Evolutionary conservation across 2,329 filamentous ascomycete species (phyloP).

Genomic region (Dactylellina parvicollis): DNA sequence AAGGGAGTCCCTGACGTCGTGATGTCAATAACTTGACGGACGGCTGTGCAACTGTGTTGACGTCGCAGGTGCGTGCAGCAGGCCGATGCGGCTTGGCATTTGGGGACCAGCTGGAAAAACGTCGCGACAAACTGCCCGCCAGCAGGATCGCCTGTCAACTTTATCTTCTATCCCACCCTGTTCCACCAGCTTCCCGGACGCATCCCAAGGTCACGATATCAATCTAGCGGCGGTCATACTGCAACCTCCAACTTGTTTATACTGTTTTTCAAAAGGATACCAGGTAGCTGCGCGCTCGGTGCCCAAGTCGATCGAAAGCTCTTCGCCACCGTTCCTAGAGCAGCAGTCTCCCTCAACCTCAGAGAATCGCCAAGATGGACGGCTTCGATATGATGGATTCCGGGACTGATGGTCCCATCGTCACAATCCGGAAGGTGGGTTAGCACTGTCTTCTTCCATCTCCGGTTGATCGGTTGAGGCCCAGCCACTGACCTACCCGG

Average conservation of each 20-base stretch:
- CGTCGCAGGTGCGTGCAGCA: not conserved
- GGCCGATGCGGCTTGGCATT: not conserved
- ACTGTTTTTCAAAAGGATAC: not conserved
- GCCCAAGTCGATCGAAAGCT: not conserved
- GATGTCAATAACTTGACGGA: no score
- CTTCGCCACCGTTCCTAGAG: not conserved
- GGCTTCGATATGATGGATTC: slow-evolving; percentile 53
- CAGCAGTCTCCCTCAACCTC: not conserved
- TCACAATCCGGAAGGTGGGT: slow-evolving; percentile 52
- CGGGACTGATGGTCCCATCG: slow-evolving; percentile 43
- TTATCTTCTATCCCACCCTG: not conserved
- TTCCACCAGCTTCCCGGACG: not conserved
- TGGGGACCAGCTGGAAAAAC: not conserved
- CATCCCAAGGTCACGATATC: not conserved
- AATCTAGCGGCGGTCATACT: not conserved
- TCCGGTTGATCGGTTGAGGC: slow-evolving; percentile 7
- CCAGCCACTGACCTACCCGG: slow-evolving; percentile 50
- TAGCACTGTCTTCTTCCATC: not conserved
- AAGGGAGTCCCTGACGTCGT: no score
- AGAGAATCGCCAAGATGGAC: slow-evolving; percentile 26
- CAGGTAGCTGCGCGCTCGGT: not conserved
- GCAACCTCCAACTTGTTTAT: not conserved
- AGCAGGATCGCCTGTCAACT: not conserved
- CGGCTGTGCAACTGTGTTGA: not conserved
- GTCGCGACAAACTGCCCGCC: not conserved